A percentile compares a stretch with the other conserved stretches of the same genome.
These are phyloP conservation scores for Sclerotinia subarctica DNA, from an alignment of 2,329 filamentous ascomycete species.

Conservation along the genomic window DNA sequence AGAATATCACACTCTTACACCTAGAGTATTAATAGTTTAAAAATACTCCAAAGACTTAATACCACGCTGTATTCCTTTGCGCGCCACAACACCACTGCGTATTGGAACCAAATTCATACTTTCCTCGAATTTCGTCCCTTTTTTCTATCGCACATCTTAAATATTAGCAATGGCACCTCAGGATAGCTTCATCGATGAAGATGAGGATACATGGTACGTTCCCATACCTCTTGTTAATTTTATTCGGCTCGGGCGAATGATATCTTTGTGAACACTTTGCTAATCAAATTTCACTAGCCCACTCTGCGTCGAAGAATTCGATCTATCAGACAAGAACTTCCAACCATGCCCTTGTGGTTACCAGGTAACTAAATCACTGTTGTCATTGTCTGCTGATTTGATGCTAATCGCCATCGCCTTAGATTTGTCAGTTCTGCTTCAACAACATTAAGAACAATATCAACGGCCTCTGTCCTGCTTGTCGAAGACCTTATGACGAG, in stretches of 20 bases:
- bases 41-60: slow-evolving; percentile 3
- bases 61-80: slow-evolving; percentile 15
- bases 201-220: slow-evolving; percentile 65
- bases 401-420: slow-evolving; percentile 23
- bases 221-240: slow-evolving; percentile 8
- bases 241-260: not conserved
- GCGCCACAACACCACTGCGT: slow-evolving; percentile 7
- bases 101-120: slow-evolving; percentile 5
- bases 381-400: not conserved
- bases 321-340: slow-evolving; percentile 96
- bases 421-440: slow-evolving; percentile 99
- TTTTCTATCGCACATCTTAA: not conserved
- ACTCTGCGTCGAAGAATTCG: slow-evolving; percentile 97
- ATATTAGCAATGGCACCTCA: slow-evolving; percentile 56
- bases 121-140: slow-evolving; percentile 7
- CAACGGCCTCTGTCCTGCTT: slow-evolving; percentile 97
- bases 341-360: slow-evolving; percentile 96
- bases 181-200: slow-evolving; percentile 69
- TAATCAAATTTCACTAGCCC: slow-evolving; percentile 58
- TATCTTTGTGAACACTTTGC: slow-evolving; percentile 15
- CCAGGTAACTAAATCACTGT: slow-evolving; percentile 63
- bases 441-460: slow-evolving; percentile 99
- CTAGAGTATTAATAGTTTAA: slow-evolving; percentile 15
- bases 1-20: not conserved
- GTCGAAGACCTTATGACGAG: slow-evolving; percentile 91